Percentiles rank a stretch among this genome's conserved stretches.
Evolutionary conservation across 306 rosid species (phyloP).

Genomic region (Glycine latifolia): DNA sequence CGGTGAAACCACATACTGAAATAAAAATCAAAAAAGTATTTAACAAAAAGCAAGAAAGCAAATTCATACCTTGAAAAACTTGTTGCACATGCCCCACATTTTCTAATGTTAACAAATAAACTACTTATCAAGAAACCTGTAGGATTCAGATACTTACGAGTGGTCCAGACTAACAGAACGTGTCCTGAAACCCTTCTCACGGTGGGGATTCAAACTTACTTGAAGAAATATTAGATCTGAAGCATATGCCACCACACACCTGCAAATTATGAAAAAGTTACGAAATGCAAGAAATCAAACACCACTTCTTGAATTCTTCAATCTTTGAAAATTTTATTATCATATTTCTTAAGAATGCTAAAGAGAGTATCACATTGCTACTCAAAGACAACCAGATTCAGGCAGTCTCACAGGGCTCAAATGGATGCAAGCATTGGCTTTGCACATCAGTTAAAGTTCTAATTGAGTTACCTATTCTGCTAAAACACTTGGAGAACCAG

Average conservation of each 20-base stretch:
- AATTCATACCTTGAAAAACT: background rate
- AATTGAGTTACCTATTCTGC: slow-evolving; percentile 20
- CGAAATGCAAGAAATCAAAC: slow-evolving; percentile 21
- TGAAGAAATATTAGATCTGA: slow-evolving; percentile 86
- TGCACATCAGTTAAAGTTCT: background rate
- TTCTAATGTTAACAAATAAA: slow-evolving; percentile 26
- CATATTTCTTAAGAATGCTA: background rate
- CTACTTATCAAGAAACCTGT: slow-evolving; percentile 1
- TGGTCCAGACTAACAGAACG: slow-evolving; percentile 88
- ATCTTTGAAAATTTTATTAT: slow-evolving; percentile 1
- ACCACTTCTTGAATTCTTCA: slow-evolving; percentile 18
- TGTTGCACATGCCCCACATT: background rate
- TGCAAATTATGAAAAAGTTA: slow-evolving; percentile 33
- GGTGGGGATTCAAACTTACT: slow-evolving; percentile 91
- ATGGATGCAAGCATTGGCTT: slow-evolving; percentile 1
- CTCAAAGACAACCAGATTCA: background rate
- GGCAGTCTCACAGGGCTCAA: background rate
- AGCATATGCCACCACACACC: slow-evolving; percentile 92
- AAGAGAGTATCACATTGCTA: too few species aligned
- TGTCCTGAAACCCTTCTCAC: slow-evolving; percentile 67
- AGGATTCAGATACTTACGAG: slow-evolving; percentile 67
- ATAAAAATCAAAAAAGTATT: slow-evolving; percentile 11
- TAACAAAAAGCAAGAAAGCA: slow-evolving; percentile 2
- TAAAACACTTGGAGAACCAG: slow-evolving; percentile 38
- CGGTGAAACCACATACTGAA: slow-evolving; percentile 96